Percentiles rank a stretch among this genome's conserved stretches.
These are phyloP conservation scores for Neopestalotiopsis sp. DNA, from an alignment of 2,329 filamentous ascomycete species.

Conservation along the genomic window DNA sequence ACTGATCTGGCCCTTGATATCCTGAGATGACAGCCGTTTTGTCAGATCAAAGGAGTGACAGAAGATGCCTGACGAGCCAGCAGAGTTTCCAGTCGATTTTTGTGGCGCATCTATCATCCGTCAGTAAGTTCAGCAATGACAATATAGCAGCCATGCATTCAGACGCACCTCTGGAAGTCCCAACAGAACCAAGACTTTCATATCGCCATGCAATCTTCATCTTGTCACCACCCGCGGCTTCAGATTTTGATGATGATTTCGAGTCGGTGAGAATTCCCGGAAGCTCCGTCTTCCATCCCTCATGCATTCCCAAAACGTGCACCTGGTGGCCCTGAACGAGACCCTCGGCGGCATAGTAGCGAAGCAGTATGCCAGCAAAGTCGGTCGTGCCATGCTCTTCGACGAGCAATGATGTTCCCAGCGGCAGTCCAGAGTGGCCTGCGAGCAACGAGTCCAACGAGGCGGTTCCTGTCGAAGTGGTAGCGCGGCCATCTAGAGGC, in stretches of 20 bases:
- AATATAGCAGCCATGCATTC: not conserved
- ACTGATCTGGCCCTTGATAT: slow-evolving; percentile 55
- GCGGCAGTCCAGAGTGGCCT: slow-evolving; percentile 81
- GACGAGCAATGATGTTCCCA: slow-evolving; percentile 81
- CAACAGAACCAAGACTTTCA: slow-evolving; percentile 78
- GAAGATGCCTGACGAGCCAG: slow-evolving; percentile 49
- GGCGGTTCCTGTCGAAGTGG: slow-evolving; percentile 87
- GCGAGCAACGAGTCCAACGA: slow-evolving; percentile 86
- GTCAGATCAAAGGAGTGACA: slow-evolving; percentile 77
- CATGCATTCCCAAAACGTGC: slow-evolving; percentile 80
- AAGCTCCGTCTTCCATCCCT: slow-evolving; percentile 82
- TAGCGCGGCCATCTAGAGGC: slow-evolving; percentile 83
- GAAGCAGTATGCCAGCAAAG: slow-evolving; percentile 81
- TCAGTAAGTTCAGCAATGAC: slow-evolving; percentile 19
- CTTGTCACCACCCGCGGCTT: slow-evolving; percentile 62
- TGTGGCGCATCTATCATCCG: slow-evolving; percentile 26
- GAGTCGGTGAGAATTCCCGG: slow-evolving; percentile 67
- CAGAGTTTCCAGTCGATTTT: slow-evolving; percentile 22
- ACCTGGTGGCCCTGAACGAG: slow-evolving; percentile 89
- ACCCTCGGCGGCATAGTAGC: slow-evolving; percentile 92
- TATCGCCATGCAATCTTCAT: slow-evolving; percentile 99
- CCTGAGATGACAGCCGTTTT: slow-evolving; percentile 60
- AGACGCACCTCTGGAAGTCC: slow-evolving; percentile 66
- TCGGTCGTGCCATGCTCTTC: slow-evolving; percentile 94
- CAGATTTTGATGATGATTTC: slow-evolving; percentile 45